These are phyloP conservation scores for Arachis monticola DNA, from an alignment of 331 rosid genomes.

Conservation along the genomic window DNA sequence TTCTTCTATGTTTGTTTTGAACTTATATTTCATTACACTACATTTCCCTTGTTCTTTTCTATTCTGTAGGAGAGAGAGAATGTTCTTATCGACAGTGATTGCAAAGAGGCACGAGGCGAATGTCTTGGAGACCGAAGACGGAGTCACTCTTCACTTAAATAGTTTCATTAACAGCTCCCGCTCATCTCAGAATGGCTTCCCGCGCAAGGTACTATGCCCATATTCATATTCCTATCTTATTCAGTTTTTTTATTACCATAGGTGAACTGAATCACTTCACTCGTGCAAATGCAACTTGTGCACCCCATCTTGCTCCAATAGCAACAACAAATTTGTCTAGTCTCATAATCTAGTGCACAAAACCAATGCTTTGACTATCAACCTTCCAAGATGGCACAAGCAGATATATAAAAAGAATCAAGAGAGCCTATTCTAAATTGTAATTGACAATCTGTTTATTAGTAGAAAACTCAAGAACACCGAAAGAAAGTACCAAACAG, in stretches of 20 bases:
- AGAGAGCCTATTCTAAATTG: neutral
- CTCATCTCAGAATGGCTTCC: constrained; percentile 65
- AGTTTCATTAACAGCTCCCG: constrained; percentile 63
- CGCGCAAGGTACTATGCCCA: constrained; percentile 42
- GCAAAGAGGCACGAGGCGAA: constrained; percentile 61
- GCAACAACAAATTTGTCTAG: no score
- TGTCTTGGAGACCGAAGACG: constrained; percentile 66
- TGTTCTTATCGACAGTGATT: constrained; percentile 32
- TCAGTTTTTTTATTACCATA: neutral
- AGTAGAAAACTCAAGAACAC: neutral
- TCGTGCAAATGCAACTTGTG: no score
- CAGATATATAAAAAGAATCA: neutral
- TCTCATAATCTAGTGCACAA: no score
- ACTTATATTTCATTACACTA: no score
- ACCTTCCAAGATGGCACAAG: no score
- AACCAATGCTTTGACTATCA: no score
- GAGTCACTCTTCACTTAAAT: constrained; percentile 46
- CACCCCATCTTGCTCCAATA: no score
- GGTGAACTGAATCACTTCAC: neutral
- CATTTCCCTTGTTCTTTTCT: no score
- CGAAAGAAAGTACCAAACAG: neutral
- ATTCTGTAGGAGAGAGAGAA: no score
- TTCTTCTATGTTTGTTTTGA: no score
- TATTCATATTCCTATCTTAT: neutral
- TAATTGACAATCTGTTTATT: neutral